phyloP scores from a whole-genome alignment of 345 rosid genomes.

The Eucalyptus cladocalyx region DNA sequence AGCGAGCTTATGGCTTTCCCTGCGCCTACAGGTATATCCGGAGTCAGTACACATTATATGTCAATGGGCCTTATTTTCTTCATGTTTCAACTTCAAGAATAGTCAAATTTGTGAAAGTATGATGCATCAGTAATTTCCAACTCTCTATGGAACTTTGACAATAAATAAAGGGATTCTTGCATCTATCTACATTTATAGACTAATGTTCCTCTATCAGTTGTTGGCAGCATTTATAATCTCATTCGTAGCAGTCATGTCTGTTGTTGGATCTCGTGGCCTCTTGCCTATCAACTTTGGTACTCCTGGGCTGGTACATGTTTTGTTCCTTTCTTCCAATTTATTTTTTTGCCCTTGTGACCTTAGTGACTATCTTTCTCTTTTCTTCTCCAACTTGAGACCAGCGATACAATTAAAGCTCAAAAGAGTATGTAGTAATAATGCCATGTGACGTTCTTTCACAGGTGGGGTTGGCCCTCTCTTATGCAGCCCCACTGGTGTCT shows the following conservation, averaged over 20 bases:
- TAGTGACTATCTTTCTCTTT: neutral
- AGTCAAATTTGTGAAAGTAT: neutral
- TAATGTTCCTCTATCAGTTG: conserved; percentile 30
- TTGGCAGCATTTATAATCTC: conserved; percentile 66
- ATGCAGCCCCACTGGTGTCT: conserved; percentile 84
- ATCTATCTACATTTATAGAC: neutral
- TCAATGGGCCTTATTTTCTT: neutral
- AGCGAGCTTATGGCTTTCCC: conserved; percentile 94
- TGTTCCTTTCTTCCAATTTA: neutral
- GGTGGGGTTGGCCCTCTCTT: conserved; percentile 93
- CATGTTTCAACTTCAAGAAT: neutral
- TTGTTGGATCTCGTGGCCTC: conserved; percentile 54
- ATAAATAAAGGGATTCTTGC: neutral
- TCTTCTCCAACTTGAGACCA: neutral
- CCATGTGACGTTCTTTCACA: neutral
- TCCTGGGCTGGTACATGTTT: conserved; percentile 73
- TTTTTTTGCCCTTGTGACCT: neutral
- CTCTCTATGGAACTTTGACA: neutral
- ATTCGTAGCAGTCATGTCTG: conserved; percentile 72
- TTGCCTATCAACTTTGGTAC: conserved; percentile 62
- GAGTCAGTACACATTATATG: neutral
- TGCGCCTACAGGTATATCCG: conserved; percentile 80
- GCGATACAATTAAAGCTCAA: neutral
- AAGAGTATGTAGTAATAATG: neutral
- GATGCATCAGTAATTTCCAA: neutral